A percentile compares a stretch with the other conserved stretches of the same genome.
Conservation (phyloP, 306 rosid genomes). For the Cucumis melo region DNA sequence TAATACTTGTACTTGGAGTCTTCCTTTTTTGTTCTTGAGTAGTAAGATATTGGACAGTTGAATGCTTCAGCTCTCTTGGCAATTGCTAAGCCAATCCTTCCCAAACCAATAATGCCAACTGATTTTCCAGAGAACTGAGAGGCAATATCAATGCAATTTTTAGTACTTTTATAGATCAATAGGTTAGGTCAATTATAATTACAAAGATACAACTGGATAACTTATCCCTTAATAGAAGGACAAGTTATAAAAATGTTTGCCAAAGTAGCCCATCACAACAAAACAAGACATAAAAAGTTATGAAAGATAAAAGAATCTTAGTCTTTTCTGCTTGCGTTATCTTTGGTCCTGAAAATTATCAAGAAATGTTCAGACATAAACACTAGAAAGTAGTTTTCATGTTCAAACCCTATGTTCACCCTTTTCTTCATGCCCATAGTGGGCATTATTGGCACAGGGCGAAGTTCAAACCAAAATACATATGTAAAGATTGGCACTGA, state of each 20-base stretch:
- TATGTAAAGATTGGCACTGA: background rate
- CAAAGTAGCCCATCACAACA: background rate
- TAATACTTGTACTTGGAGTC: conserved; percentile 49
- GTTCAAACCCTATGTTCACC: background rate
- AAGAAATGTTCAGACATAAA: background rate
- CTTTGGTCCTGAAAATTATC: background rate
- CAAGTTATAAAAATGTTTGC: background rate
- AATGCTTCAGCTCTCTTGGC: conserved; percentile 83
- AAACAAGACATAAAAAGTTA: background rate
- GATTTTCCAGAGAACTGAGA: conserved; percentile 76
- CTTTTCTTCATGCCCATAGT: background rate
- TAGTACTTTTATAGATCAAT: background rate
- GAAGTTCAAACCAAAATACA: background rate
- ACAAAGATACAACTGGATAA: background rate
- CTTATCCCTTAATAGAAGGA: background rate
- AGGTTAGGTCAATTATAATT: background rate
- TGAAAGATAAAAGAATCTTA: background rate
- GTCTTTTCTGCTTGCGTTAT: background rate
- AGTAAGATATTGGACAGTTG: conserved; percentile 44
- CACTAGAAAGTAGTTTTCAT: background rate
- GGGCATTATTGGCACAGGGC: background rate
- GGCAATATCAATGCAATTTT: background rate
- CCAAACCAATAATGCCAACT: conserved; percentile 71
- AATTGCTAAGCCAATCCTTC: conserved; percentile 68
- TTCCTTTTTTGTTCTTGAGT: conserved; percentile 48